phyloP scores from a whole-genome alignment of 805 yeast genomes.

The Starmerella roubikii region DNA sequence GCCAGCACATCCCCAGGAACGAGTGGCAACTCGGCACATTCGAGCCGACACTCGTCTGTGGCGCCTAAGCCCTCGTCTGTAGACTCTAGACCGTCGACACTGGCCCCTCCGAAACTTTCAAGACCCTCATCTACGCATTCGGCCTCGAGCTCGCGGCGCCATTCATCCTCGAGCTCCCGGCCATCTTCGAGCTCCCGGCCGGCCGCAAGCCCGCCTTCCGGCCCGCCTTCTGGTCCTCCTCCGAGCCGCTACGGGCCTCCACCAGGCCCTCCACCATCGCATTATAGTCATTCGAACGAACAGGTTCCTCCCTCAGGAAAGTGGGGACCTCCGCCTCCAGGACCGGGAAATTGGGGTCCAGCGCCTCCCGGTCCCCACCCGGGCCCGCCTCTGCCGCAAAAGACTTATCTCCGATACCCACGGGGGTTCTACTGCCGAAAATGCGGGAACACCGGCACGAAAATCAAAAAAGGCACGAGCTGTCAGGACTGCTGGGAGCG shows the following conservation, averaged over 20 bases:
- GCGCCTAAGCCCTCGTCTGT: neutral
- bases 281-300: neutral
- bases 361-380: constrained; percentile 11
- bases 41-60: neutral
- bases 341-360: neutral
- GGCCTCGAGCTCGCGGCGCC: no score
- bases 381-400: no score
- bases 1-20: no score
- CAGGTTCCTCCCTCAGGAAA: neutral
- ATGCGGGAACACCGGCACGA: constrained; percentile 61
- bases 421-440: constrained; percentile 43
- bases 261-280: neutral
- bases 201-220: constrained; percentile 7
- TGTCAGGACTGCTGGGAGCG: constrained; percentile 57
- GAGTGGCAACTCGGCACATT: neutral
- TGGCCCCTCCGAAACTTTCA: neutral
- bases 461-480: constrained; percentile 40
- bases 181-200: neutral
- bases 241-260: neutral
- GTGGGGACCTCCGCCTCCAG: neutral
- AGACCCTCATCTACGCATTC: neutral
- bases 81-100: neutral
- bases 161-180: no score
- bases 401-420: constrained; percentile 67
- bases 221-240: constrained; percentile 2